A percentile compares a stretch with the other conserved stretches of the same genome.
These are phyloP conservation scores for Moelleriella libera DNA, from an alignment of 2,329 filamentous ascomycete genomes.

Conservation along the genomic window DNA sequence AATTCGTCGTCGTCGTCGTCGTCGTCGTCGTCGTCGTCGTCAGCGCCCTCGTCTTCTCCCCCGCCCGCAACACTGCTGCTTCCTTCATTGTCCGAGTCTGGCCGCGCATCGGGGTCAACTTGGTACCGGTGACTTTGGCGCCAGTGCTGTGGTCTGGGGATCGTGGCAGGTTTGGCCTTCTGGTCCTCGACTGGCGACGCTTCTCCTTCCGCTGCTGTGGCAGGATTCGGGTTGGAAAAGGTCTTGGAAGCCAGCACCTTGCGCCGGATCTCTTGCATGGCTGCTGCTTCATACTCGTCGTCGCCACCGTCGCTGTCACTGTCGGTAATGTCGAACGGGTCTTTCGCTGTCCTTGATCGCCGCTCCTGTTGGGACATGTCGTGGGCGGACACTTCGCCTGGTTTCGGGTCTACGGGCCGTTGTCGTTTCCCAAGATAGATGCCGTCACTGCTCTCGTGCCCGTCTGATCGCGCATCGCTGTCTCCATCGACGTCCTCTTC, in stretches of 20 bases:
- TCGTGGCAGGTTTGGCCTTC: conserved; percentile 48
- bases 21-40: no score
- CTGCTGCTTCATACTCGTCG: conserved; percentile 14
- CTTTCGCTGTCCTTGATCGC: conserved; percentile 30
- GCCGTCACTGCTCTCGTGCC: conserved; percentile 35
- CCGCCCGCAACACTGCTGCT: conserved; percentile 45
- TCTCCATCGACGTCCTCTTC: conserved; percentile 24
- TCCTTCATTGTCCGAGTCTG: conserved; percentile 48
- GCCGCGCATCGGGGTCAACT: conserved; percentile 41
- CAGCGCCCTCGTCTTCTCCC: conserved; percentile 34
- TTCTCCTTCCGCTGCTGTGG: conserved; percentile 20
- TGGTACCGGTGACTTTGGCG: conserved; percentile 23
- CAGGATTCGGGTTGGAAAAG: conserved; percentile 43
- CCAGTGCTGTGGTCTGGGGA: conserved; percentile 36
- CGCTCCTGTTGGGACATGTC: conserved; percentile 6
- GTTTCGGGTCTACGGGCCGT: conserved; percentile 19
- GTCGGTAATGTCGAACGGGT: conserved; percentile 68
- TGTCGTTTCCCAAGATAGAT: conserved; percentile 48
- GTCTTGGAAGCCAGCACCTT: conserved; percentile 86
- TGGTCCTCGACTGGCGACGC: conserved; percentile 9
- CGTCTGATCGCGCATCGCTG: conserved; percentile 20
- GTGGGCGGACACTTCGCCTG: conserved; percentile 1
- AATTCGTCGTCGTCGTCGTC: conserved; percentile 56
- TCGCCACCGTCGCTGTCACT: conserved; percentile 39
- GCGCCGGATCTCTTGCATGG: conserved; percentile 84